Evolutionary conservation across 2,329 filamentous ascomycete species (phyloP).

Genomic region (Beauveria brongniartii): DNA sequence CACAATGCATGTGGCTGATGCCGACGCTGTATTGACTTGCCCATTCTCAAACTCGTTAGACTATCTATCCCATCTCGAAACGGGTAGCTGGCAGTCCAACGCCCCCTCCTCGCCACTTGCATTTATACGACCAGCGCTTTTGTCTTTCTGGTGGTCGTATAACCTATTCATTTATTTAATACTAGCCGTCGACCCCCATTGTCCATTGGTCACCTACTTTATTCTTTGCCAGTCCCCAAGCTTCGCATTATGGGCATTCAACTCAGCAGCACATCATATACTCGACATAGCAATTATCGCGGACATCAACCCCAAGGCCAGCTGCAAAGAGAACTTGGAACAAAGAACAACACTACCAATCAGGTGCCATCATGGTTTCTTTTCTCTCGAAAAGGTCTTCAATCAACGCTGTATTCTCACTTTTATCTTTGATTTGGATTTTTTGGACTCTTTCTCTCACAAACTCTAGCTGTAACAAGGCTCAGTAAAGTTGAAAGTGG

Average conservation of each 20-base stretch:
- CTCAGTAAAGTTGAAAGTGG: neutral
- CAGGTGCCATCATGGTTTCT: neutral
- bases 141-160: neutral
- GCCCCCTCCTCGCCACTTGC: neutral
- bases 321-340: neutral
- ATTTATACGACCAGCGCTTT: slow-evolving; percentile 6
- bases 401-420: neutral
- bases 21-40: neutral
- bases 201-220: neutral
- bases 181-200: slow-evolving; percentile 7
- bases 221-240: neutral
- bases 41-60: neutral
- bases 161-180: slow-evolving; percentile 8
- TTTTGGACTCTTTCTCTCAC: neutral
- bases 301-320: neutral
- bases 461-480: neutral
- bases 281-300: neutral
- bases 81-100: slow-evolving; percentile 5
- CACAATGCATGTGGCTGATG: neutral
- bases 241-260: neutral
- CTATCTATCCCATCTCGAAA: slow-evolving; percentile 1
- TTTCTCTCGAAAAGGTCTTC: neutral
- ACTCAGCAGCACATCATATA: neutral
- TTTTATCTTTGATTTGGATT: neutral
- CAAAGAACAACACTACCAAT: neutral